Evolutionary conservation across 345 rosid genomes (phyloP).

Genomic region (Citrus trifoliata): DNA sequence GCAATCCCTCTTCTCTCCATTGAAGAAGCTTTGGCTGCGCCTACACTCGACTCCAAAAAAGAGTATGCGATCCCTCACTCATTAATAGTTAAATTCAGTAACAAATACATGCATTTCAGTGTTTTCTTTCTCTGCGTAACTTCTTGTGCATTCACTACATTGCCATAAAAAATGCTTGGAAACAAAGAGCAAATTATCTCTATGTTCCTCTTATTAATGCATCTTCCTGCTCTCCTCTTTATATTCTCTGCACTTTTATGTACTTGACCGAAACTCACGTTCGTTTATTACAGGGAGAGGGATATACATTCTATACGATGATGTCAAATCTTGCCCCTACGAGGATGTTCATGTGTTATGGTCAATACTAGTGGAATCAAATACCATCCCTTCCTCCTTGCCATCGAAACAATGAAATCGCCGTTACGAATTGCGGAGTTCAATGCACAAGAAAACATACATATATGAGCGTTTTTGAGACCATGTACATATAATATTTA

Average conservation of each 20-base stretch:
- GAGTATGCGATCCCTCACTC: constrained; percentile 37
- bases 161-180: neutral
- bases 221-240: neutral
- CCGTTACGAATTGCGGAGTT: neutral
- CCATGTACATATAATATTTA: constrained; percentile 41
- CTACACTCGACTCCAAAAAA: constrained; percentile 65
- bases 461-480: constrained; percentile 6
- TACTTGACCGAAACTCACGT: neutral
- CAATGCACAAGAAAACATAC: neutral
- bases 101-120: neutral
- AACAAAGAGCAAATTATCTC: neutral
- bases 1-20: constrained; percentile 79
- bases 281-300: constrained; percentile 25
- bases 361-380: constrained; percentile 44
- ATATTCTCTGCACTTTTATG: neutral
- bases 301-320: constrained; percentile 41
- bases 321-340: constrained; percentile 44
- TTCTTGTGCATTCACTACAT: neutral
- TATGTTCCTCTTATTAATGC: neutral
- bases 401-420: constrained; percentile 4
- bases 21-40: constrained; percentile 93
- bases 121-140: neutral
- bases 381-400: constrained; percentile 8
- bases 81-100: neutral
- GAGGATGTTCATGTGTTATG: constrained; percentile 50